Percentiles rank a stretch among this genome's conserved stretches.
phyloP scores from a whole-genome alignment of 345 rosid species.

The Pugionium dolabratum region DNA sequence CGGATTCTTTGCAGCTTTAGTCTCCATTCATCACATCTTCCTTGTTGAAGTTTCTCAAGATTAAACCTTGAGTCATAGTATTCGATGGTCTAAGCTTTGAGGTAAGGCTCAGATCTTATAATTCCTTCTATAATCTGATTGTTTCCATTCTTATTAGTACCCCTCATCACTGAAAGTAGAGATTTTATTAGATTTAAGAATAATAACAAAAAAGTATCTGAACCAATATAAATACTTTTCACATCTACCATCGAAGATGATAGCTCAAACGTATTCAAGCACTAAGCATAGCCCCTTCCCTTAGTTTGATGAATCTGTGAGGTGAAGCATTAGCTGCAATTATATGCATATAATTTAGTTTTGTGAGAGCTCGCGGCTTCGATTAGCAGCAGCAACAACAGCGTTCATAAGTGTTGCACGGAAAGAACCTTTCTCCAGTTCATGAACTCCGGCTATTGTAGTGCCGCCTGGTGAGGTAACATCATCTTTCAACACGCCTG shows the following conservation, averaged over 20 bases:
- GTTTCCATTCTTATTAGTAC: neutral
- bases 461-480: constrained; percentile 94
- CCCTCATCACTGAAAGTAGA: neutral
- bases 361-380: constrained; percentile 67
- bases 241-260: constrained; percentile 22
- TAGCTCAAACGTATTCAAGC: neutral
- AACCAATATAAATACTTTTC: neutral
- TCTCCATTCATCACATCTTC: constrained; percentile 3
- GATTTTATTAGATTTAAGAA: constrained; percentile 13
- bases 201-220: neutral
- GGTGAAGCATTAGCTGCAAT: constrained; percentile 4
- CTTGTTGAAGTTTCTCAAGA: neutral
- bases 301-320: constrained; percentile 20
- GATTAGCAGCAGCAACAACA: constrained; percentile 80
- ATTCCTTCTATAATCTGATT: neutral
- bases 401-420: constrained; percentile 88
- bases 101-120: neutral
- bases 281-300: neutral
- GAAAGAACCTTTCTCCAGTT: constrained; percentile 84
- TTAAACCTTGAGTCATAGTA: neutral
- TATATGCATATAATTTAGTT: constrained; percentile 28
- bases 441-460: constrained; percentile 84
- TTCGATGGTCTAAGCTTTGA: neutral
- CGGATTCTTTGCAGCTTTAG: constrained; percentile 18
- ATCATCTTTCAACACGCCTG: constrained; percentile 88